Conservation (phyloP, 1,284 basidiomycete species). For the Veloboletus limbatus region DNA sequence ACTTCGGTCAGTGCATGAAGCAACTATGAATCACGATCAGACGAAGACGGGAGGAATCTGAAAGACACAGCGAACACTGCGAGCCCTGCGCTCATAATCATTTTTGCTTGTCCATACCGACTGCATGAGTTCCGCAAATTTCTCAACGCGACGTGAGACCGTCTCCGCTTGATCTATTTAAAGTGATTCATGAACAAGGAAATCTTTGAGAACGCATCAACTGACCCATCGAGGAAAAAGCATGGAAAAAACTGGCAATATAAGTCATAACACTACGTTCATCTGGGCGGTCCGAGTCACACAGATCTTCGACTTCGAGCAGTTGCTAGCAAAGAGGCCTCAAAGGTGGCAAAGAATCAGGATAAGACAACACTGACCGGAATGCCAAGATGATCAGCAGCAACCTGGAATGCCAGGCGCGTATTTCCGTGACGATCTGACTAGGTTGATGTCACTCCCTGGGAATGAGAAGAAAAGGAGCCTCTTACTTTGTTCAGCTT, state of each 20-base stretch:
- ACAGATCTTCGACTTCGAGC: constrained; percentile 96
- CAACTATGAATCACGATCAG: constrained; percentile 44
- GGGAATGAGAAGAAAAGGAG: neutral
- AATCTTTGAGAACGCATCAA: constrained; percentile 1
- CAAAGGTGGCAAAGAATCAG: constrained; percentile 3
- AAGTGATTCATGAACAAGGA: neutral
- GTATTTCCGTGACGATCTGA: constrained; percentile 80
- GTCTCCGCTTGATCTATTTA: constrained; percentile 88
- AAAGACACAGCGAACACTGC: constrained; percentile 47
- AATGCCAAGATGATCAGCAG: constrained; percentile 84
- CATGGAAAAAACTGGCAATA: constrained; percentile 96
- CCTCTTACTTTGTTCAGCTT: constrained; percentile 68
- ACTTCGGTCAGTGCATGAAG: constrained; percentile 62
- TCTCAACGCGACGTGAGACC: constrained; percentile 89
- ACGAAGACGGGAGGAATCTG: neutral
- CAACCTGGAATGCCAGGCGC: constrained; percentile 80
- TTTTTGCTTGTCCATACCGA: constrained; percentile 83
- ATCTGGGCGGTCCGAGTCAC: constrained; percentile 84
- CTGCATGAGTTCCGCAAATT: constrained; percentile 95
- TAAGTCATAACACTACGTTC: constrained; percentile 97
- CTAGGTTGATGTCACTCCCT: constrained; percentile 35
- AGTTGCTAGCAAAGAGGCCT: constrained; percentile 61
- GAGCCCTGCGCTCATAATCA: constrained; percentile 91
- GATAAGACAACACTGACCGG: constrained; percentile 57
- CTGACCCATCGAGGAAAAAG: constrained; percentile 94